Percentiles rank a stretch among this genome's conserved stretches.
Conservation (phyloP, 2,329 filamentous ascomycete species). For the Phialocephala sp. region DNA sequence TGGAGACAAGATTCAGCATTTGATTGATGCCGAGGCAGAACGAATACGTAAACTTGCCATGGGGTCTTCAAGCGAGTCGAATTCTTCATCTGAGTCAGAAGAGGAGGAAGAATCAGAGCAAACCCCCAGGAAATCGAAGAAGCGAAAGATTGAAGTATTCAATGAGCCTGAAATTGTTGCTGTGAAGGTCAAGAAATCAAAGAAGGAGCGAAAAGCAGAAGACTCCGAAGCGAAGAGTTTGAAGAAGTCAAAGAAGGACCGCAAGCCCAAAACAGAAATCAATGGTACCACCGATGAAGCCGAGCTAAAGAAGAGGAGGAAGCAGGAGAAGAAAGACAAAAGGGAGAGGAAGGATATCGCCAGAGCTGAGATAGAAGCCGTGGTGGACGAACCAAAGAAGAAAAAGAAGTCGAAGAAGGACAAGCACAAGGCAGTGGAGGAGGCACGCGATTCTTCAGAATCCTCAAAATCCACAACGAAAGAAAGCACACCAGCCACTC, state of each 20-base stretch:
- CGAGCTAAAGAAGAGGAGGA: constrained; percentile 43
- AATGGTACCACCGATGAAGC: constrained; percentile 35
- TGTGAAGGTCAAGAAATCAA: constrained; percentile 44
- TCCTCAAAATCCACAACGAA: constrained; percentile 29
- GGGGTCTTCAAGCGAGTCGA: constrained; percentile 30
- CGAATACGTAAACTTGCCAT: constrained; percentile 38
- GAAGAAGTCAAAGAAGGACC: constrained; percentile 42
- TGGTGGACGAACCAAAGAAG: constrained; percentile 44
- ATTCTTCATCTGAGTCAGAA: constrained; percentile 26
- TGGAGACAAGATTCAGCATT: constrained; percentile 60
- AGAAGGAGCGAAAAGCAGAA: constrained; percentile 33
- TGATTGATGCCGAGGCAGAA: constrained; percentile 46
- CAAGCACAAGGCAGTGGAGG: constrained; percentile 46
- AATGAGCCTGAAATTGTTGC: constrained; percentile 28
- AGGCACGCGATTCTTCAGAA: constrained; percentile 28
- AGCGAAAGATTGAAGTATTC: constrained; percentile 42
- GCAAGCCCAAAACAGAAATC: constrained; percentile 30
- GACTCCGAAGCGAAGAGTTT: constrained; percentile 37
- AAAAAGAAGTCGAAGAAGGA: constrained; percentile 47
- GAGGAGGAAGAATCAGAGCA: constrained; percentile 31
- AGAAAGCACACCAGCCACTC: constrained; percentile 38
- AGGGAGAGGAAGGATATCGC: constrained; percentile 49
- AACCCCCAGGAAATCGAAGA: constrained; percentile 42
- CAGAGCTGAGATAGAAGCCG: constrained; percentile 28
- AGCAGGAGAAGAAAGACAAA: constrained; percentile 47